Conservation (phyloP, 2,329 filamentous ascomycete species). For the Lecanicillium sp. region DNA sequence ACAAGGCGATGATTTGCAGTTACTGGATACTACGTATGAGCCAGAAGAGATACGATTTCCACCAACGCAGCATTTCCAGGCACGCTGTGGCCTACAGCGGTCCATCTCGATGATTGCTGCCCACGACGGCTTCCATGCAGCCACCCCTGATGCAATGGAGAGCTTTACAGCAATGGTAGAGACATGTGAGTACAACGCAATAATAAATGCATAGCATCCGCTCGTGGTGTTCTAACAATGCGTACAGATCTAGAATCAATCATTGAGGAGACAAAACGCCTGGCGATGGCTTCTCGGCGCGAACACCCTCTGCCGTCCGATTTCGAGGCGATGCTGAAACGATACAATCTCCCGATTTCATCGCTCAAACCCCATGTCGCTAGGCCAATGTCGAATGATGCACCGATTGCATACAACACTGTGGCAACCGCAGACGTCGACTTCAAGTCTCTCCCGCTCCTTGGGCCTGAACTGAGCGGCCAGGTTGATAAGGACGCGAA, state of each 20-base stretch:
- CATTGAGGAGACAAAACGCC: constrained; percentile 37
- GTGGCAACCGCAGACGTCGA: constrained; percentile 30
- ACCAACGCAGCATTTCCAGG: constrained; percentile 24
- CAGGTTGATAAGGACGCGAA: constrained; percentile 47
- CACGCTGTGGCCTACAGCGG: constrained; percentile 37
- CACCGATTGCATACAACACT: constrained; percentile 21
- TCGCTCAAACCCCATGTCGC: constrained; percentile 49
- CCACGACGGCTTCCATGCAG: constrained; percentile 51
- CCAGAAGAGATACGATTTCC: too few species aligned
- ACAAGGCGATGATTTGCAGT: too few species aligned
- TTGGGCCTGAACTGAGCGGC: constrained; percentile 51
- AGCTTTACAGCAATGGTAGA: constrained; percentile 49
- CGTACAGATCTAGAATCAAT: constrained; percentile 40
- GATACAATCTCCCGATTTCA: constrained; percentile 42
- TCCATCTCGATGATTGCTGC: constrained; percentile 48
- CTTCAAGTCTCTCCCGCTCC: constrained; percentile 34
- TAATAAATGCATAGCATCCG: not conserved
- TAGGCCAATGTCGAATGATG: constrained; percentile 34
- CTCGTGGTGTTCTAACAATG: constrained; percentile 15
- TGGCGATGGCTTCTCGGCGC: constrained; percentile 42
- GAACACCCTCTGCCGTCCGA: constrained; percentile 47
- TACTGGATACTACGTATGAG: too few species aligned
- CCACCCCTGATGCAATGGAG: constrained; percentile 50
- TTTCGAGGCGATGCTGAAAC: constrained; percentile 45
- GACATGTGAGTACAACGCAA: constrained; percentile 37